A percentile compares a stretch with the other conserved stretches of the same genome.
Conservation (phyloP, 1,284 basidiomycete species). For the Cutaneotrichosporon sp. region DNA sequence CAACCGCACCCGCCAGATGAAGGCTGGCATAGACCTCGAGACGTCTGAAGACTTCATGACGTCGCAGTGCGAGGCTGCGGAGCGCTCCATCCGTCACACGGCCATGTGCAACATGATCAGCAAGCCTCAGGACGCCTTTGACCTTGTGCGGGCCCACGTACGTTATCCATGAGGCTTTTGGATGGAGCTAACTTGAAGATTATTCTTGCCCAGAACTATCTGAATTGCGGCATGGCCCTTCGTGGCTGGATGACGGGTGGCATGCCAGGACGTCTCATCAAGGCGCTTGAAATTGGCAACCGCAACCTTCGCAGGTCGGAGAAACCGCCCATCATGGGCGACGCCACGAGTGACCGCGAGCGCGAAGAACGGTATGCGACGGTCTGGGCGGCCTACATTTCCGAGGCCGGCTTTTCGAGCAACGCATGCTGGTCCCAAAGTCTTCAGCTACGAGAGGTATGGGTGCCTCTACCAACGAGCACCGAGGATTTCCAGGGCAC, state of each 20-base stretch:
- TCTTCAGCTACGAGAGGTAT: constrained; percentile 25
- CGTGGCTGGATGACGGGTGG: constrained; percentile 34
- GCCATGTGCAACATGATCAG: constrained; percentile 30
- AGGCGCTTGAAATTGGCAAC: constrained; percentile 33
- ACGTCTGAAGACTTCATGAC: constrained; percentile 37
- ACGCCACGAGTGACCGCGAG: constrained; percentile 20
- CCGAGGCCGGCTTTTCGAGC: constrained; percentile 29
- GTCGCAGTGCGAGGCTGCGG: constrained; percentile 33
- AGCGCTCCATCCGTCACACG: constrained; percentile 25
- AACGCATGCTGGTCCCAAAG: constrained; percentile 31
- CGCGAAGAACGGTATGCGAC: constrained; percentile 38
- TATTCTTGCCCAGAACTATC: constrained; percentile 31
- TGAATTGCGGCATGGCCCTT: constrained; percentile 32
- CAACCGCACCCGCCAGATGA: constrained; percentile 20
- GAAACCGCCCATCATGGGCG: constrained; percentile 31
- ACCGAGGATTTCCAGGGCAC: constrained; percentile 20
- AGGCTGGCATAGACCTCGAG: constrained; percentile 26
- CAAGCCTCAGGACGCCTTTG: constrained; percentile 29
- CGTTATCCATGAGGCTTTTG: constrained; percentile 6
- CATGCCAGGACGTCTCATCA: constrained; percentile 29
- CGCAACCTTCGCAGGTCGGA: constrained; percentile 20
- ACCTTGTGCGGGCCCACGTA: constrained; percentile 34
- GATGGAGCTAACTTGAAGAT: constrained; percentile 16
- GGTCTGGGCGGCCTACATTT: constrained; percentile 35
- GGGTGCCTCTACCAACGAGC: constrained; percentile 27